These are phyloP conservation scores for Patellifolia procumbens DNA, from an alignment of 179 eudicot genomes.

Conservation along the genomic window DNA sequence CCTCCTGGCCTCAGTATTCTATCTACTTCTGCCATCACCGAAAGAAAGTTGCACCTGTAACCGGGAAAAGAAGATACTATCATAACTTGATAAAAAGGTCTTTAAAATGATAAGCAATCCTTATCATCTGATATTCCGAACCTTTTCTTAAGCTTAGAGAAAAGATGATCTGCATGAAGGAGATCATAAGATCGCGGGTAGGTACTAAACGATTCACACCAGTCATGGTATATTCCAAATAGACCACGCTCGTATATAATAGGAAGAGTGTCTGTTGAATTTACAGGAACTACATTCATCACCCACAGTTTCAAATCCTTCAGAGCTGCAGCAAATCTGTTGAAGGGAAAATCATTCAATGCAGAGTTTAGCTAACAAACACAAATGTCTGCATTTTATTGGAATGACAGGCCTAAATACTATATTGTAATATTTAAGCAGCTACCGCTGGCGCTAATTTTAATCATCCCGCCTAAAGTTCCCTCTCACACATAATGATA, in stretches of 20 bases:
- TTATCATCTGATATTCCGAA: constrained; percentile 9
- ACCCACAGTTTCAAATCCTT: constrained; percentile 51
- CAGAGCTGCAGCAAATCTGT: constrained; percentile 53
- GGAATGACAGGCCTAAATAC: too few relatives aligned
- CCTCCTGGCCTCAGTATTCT: constrained; percentile 49
- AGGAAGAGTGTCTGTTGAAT: constrained; percentile 46
- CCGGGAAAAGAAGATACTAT: background rate
- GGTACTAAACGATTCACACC: constrained; percentile 52
- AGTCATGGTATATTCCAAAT: constrained; percentile 48
- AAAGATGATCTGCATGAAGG: constrained; percentile 47
- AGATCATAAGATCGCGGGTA: constrained; percentile 54
- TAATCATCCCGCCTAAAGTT: too few relatives aligned
- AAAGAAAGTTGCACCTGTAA: constrained; percentile 39
- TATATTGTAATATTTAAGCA: too few relatives aligned
- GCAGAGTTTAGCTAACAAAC: constrained; percentile 1
- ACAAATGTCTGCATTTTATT: background rate
- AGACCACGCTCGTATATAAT: constrained; percentile 51
- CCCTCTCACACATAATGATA: too few relatives aligned
- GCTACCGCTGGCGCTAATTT: too few relatives aligned
- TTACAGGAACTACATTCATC: constrained; percentile 50
- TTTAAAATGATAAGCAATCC: background rate
- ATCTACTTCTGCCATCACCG: constrained; percentile 48
- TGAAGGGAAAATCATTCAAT: background rate
- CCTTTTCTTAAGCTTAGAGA: constrained; percentile 40
- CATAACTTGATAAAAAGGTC: background rate